Evolutionary conservation across 805 yeast species (phyloP), one percentile per base, ranked within the genome.

Genomic region (Vanderwaltozyma polyspora): DNA sequence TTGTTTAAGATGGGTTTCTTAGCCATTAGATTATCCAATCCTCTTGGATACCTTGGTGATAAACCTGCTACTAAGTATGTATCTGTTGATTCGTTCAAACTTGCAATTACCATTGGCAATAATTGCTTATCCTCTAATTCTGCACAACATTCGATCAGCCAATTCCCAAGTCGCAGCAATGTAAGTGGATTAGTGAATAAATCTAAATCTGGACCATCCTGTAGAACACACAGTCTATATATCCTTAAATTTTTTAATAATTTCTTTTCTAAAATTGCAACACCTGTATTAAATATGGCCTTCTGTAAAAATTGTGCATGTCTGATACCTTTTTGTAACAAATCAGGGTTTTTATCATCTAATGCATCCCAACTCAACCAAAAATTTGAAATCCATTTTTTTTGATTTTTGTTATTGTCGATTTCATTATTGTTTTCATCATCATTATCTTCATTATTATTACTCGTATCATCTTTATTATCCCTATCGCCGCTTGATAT

Each of bases 101-200:
- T 71, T 0, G 96, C 96, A 22, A 91, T 68, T 2, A 89, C 91
- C 45, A 89, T 61, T 2, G 98, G 97, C 34, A 81, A 60, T 28
- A 81, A 60, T 16, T 70, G 69, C 36, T 64, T 64, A 19, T 66
- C 64, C 41, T 81, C 87, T 13, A 79, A 60, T 51, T 86, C 95
- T 4, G 93, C 79, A 46, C 89, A 79, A 39, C 85, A 79, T 52
- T 93, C 97, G 30, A 85, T 62, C 4, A 91, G 66, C 98, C 98
- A 93, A 38, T 76, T 72, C 0, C 96, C 97, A 18, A 91, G 63
- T 45, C 94, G 73, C 26, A 84, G 64, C 30, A 93, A 59, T 29
- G 93, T 83, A 38, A 91, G 60, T 3, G 98, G 98, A 55, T 91
- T 93, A 45, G 71, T 71, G 57, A 85, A 89, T 33, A 83, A 60